Conservation (phyloP, 805 yeast species). For the Blastobotrys robertii region DNA sequence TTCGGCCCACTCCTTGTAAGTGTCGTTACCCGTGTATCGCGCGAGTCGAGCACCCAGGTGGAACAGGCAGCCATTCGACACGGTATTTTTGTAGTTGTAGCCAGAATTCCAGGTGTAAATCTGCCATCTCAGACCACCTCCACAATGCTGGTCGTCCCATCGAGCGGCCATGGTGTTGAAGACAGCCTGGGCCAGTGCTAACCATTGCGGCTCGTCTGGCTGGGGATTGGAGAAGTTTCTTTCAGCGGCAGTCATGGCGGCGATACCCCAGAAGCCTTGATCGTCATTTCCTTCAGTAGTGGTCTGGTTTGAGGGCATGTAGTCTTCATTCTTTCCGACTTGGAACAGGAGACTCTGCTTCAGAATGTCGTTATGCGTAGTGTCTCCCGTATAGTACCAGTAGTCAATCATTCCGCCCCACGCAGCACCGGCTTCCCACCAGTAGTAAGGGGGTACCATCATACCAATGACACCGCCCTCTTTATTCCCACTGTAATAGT, state of each 20-base stretch:
- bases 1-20: constrained; percentile 69
- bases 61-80: constrained; percentile 84
- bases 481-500: constrained; percentile 54
- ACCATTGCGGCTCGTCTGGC: constrained; percentile 59
- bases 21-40: constrained; percentile 63
- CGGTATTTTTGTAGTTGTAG: constrained; percentile 84
- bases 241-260: constrained; percentile 89
- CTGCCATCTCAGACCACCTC: constrained; percentile 95
- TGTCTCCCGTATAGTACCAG: constrained; percentile 59
- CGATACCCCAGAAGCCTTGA: constrained; percentile 95
- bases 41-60: constrained; percentile 81
- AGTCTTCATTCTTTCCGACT: constrained; percentile 63
- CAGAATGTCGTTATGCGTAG: constrained; percentile 50
- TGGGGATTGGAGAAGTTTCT: constrained; percentile 69
- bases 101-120: constrained; percentile 92
- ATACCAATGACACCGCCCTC: constrained; percentile 77
- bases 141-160: constrained; percentile 71
- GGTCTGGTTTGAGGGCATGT: constrained; percentile 78
- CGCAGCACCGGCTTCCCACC: constrained; percentile 99
- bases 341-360: constrained; percentile 61
- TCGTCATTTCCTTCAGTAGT: constrained; percentile 96
- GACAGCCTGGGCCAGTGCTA: constrained; percentile 75
- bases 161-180: constrained; percentile 83
- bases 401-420: constrained; percentile 83
- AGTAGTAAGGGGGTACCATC: constrained; percentile 85